phyloP scores from a whole-genome alignment of 1,139 yeast species.

The Geotrichum macrosporum region DNA sequence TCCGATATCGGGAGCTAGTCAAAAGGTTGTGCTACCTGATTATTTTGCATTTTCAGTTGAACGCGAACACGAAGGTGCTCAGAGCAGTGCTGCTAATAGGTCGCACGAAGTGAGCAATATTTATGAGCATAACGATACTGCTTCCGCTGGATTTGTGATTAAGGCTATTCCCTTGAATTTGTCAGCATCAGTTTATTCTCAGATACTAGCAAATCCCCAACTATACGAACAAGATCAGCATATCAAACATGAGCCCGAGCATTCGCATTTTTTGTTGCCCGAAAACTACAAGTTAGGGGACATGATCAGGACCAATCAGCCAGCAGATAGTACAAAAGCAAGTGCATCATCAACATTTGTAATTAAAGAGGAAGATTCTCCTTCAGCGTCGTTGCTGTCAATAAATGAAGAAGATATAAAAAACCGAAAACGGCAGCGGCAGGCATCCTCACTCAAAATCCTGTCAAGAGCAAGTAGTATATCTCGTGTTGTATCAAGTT shows the following conservation, averaged over 20 bases:
- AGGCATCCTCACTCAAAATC: background rate
- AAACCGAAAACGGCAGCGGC: background rate
- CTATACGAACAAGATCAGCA: background rate
- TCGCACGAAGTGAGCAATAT: too few relatives aligned
- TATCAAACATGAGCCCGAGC: background rate
- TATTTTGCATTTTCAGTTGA: background rate
- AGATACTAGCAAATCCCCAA: background rate
- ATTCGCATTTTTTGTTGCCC: background rate
- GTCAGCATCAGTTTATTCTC: background rate
- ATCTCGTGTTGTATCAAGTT: background rate
- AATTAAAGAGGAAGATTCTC: too few relatives aligned
- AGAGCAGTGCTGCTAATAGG: background rate
- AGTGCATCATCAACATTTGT: too few relatives aligned
- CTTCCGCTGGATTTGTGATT: background rate
- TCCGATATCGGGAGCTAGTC: background rate
- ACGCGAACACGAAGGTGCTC: background rate
- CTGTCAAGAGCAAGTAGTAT: constrained; percentile 1
- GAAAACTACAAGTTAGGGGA: background rate
- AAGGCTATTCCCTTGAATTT: background rate
- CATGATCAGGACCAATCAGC: too few relatives aligned
- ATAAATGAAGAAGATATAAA: background rate
- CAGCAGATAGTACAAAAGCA: too few relatives aligned
- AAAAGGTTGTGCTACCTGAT: background rate
- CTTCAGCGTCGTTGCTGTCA: background rate
- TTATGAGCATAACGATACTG: too few relatives aligned